Evolutionary conservation across 1,284 basidiomycete genomes (phyloP).

Genomic region (Pseudozyma hubeiensis): DNA sequence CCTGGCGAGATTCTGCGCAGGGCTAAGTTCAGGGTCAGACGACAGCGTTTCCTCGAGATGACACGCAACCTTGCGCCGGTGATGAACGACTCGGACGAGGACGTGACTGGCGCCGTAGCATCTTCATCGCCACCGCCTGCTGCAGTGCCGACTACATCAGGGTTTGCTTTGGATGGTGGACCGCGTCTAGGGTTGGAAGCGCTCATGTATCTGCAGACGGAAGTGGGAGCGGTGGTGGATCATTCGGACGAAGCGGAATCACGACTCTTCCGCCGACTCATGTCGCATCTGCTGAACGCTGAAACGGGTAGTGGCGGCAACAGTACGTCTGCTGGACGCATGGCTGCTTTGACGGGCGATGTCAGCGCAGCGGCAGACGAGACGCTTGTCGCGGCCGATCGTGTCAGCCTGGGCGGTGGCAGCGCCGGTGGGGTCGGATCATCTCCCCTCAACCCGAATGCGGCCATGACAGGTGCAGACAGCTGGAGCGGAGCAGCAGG

Average conservation of each 20-base stretch:
- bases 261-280: conserved; percentile 65
- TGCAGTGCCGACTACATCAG: conserved; percentile 1
- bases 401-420: conserved; percentile 1
- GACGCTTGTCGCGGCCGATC: conserved; percentile 3
- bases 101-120: conserved; percentile 7
- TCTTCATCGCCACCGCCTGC: background rate
- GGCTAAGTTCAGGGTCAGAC: conserved; percentile 67
- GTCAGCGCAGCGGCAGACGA: conserved; percentile 12
- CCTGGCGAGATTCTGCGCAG: conserved; percentile 65
- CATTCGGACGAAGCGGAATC: conserved; percentile 63
- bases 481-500: conserved; percentile 28
- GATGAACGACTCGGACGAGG: conserved; percentile 36
- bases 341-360: conserved; percentile 1
- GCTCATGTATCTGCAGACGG: conserved; percentile 68
- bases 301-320: conserved; percentile 12
- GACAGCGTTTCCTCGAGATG: conserved; percentile 66
- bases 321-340: conserved; percentile 1
- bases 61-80: conserved; percentile 31
- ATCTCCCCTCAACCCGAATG: conserved; percentile 31
- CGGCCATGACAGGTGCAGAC: conserved; percentile 3
- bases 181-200: conserved; percentile 61
- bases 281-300: conserved; percentile 61
- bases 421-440: conserved; percentile 20
- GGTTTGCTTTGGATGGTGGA: conserved; percentile 14
- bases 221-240: conserved; percentile 66